Base-by-base conservation (phyloP, 1,139 yeast genomes). In the Magnusiomyces suaveolens region DNA sequence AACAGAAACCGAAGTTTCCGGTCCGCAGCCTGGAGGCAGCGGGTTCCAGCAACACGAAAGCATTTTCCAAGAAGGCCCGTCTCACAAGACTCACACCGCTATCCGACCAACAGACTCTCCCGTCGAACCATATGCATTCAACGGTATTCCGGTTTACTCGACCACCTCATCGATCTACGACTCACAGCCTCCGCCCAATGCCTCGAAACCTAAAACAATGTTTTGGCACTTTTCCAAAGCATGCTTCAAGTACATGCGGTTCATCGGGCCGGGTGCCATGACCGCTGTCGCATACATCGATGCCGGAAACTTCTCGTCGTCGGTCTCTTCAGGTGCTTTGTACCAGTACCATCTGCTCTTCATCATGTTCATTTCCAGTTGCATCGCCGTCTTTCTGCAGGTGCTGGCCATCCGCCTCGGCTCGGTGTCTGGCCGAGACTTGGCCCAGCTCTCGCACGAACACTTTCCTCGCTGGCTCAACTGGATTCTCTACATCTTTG, bases 261-360 rank as follows among this genome's bases (percentile, higher is more conserved):
- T 89, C 69, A 73, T 89, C 2, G 97, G 97, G 0, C 97, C 97
- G 0, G 97, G 97, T 0, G 77, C 90, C 50, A 83, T 90, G 92
- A 95, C 92, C 32, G 81, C 94, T 24, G 97, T 92, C 52, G 96
- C 97, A 0, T 92, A 90, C 66, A 87, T 92, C 86, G 98, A 92
- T 65, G 97, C 98, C 0, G 98, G 98, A 1, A 92, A 92, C 71
- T 92, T 90, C 70, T 84, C 96, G 36, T 88, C 97, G 1, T 92
- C 95, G 43, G 96, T 92, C 33, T 84, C 96, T 6, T 95, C 94
- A 24, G 96, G 96, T 54, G 89, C 96, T 18, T 83, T 85, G 51
- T 90, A 84, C 69, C 82, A 86, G 67, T 92, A 87, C 71, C 83
- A 86, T 62, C 75, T 92, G 55, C 72, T 92, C 29, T 92, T 92